A percentile compares a stretch with the other conserved stretches of the same genome.
Conservation (phyloP, 306 rosid genomes). For the Quercus robur region DNA sequence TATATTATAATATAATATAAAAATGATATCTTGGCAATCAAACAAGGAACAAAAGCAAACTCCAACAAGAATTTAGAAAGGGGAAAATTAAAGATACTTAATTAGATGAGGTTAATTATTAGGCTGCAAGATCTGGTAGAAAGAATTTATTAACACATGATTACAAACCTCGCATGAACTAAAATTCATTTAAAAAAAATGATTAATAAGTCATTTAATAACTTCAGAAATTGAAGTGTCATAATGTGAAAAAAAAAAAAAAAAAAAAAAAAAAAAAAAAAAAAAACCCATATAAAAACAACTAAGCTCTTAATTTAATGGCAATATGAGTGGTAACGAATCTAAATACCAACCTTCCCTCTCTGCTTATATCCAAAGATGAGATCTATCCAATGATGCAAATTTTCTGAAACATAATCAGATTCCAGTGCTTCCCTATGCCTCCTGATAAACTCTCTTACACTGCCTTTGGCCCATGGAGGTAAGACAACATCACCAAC, state of each 20-base stretch:
- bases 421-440: conserved; percentile 99
- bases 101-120: neutral
- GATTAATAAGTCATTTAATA: neutral
- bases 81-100: no score
- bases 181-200: neutral
- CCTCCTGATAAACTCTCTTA: conserved; percentile 87
- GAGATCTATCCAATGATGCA: conserved; percentile 99
- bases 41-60: no score
- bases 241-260: neutral
- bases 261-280: neutral
- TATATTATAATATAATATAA: no score
- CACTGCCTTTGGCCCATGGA: conserved; percentile 95
- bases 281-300: neutral
- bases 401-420: conserved; percentile 82
- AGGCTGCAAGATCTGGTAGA: neutral
- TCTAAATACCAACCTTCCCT: conserved; percentile 86
- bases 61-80: no score
- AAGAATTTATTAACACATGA: neutral
- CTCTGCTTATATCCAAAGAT: conserved; percentile 96
- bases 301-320: neutral
- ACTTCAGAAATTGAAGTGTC: neutral
- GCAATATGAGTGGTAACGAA: conserved; percentile 12
- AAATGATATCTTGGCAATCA: no score
- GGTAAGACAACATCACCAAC: conserved; percentile 93
- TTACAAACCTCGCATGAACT: neutral